A percentile compares a stretch with the other conserved stretches of the same genome.
Evolutionary conservation across 805 yeast genomes (phyloP).

Genomic region (Metschnikowia cubensis): DNA sequence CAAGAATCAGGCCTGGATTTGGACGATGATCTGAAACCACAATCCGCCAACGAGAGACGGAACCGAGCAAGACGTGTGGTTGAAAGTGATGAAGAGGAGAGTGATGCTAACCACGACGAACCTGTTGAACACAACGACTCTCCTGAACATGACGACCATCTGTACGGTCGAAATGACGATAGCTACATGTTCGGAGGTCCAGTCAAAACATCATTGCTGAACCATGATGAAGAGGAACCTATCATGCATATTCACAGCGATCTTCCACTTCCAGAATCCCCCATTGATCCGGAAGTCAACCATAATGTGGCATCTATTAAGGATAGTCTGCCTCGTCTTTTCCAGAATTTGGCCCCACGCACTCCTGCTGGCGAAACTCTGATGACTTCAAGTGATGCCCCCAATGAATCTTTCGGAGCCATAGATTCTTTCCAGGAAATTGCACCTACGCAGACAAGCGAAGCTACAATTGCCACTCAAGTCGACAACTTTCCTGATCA

Average conservation of each 20-base stretch:
- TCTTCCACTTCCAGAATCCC: slow-evolving; percentile 9
- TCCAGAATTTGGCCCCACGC: slow-evolving; percentile 30
- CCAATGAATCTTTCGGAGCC: background rate
- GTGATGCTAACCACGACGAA: background rate
- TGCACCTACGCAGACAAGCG: slow-evolving; percentile 12
- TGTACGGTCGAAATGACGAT: slow-evolving; percentile 14
- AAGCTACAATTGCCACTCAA: slow-evolving; percentile 17
- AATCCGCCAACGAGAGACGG: background rate
- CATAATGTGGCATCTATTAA: slow-evolving; percentile 1
- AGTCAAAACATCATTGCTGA: background rate
- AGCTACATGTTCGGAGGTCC: slow-evolving; percentile 19
- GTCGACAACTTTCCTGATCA: slow-evolving; percentile 5
- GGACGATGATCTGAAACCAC: background rate
- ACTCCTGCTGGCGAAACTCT: background rate
- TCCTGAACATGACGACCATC: slow-evolving; percentile 12
- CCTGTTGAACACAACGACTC: background rate
- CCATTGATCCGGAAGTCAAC: slow-evolving; percentile 4
- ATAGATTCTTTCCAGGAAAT: slow-evolving; percentile 21
- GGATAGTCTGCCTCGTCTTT: slow-evolving; percentile 15
- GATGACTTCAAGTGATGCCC: slow-evolving; percentile 2
- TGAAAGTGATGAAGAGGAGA: slow-evolving; percentile 15
- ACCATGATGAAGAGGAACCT: slow-evolving; percentile 12
- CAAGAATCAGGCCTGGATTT: background rate
- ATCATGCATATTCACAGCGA: slow-evolving; percentile 18
- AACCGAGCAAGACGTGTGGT: slow-evolving; percentile 9